Evolutionary conservation across 2,329 filamentous ascomycete species (phyloP).

Genomic region (Paraphoma sp.): DNA sequence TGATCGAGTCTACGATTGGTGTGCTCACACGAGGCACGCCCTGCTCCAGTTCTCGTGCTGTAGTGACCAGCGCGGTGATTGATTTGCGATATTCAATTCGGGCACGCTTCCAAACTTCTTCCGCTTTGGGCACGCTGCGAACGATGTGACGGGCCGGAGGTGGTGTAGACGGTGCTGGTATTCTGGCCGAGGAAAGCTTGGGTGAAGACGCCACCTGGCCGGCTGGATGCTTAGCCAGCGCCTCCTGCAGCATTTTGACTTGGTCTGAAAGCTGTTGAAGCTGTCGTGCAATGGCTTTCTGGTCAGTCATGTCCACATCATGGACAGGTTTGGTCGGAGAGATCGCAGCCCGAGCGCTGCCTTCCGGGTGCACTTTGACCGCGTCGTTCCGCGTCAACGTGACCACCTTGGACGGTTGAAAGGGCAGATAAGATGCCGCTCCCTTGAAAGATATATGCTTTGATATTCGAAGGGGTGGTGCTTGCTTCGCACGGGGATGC

Average conservation of each 20-base stretch:
- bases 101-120: not conserved
- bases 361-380: not conserved
- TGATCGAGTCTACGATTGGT: not conserved
- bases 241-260: slow-evolving; percentile 17
- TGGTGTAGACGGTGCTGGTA: not conserved
- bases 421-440: no score
- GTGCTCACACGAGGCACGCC: not conserved
- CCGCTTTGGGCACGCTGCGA: not conserved
- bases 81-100: not conserved
- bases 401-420: no score
- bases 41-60: not conserved
- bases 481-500: no score
- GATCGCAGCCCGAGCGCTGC: not conserved
- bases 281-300: slow-evolving; percentile 9
- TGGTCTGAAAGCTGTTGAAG: slow-evolving; percentile 21
- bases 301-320: not conserved
- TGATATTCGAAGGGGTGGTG: no score
- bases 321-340: not conserved
- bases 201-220: not conserved
- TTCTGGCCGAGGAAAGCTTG: not conserved
- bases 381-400: not conserved
- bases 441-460: no score
- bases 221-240: slow-evolving; percentile 2
- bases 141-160: not conserved
- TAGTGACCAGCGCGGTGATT: not conserved